Percentiles rank a stretch among this genome's conserved stretches.
Evolutionary conservation across 2,329 filamentous ascomycete genomes (phyloP).

Genomic region (Aureobasidium sp.): DNA sequence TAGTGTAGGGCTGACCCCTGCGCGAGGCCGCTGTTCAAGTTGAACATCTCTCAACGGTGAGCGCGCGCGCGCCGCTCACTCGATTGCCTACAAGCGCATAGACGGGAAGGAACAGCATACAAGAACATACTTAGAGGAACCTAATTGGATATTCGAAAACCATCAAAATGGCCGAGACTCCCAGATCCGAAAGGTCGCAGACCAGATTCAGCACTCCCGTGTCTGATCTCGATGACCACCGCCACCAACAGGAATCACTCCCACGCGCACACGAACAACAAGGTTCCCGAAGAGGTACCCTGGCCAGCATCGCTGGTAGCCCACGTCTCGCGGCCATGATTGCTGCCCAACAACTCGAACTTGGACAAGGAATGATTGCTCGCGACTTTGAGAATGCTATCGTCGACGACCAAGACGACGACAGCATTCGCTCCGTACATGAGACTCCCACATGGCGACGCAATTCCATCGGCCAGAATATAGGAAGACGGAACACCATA

Average conservation of each 20-base stretch:
- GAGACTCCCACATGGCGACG: conserved; percentile 37
- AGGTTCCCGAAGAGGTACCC: conserved; percentile 58
- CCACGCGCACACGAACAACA: conserved; percentile 40
- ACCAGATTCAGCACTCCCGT: conserved; percentile 65
- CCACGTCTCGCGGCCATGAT: conserved; percentile 37
- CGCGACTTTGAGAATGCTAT: conserved; percentile 85
- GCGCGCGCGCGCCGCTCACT: conserved; percentile 48
- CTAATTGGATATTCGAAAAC: conserved; percentile 19
- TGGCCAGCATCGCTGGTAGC: conserved; percentile 55
- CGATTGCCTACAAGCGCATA: conserved; percentile 13
- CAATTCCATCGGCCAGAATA: conserved; percentile 25
- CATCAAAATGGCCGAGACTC: conserved; percentile 43
- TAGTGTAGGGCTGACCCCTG: conserved; percentile 40
- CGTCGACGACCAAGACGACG: conserved; percentile 65
- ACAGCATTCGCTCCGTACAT: conserved; percentile 26
- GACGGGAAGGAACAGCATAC: neutral
- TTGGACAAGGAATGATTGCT: conserved; percentile 40
- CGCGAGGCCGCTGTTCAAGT: conserved; percentile 42
- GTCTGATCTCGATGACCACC: conserved; percentile 81
- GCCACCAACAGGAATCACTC: conserved; percentile 54
- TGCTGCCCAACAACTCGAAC: conserved; percentile 32
- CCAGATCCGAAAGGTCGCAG: conserved; percentile 59
- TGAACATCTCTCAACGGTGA: conserved; percentile 43
- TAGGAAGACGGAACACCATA: conserved; percentile 36
- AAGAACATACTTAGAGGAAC: neutral